These are phyloP conservation scores for Nicotiana tabacum DNA, from an alignment of 257 asterid species.

Conservation along the genomic window DNA sequence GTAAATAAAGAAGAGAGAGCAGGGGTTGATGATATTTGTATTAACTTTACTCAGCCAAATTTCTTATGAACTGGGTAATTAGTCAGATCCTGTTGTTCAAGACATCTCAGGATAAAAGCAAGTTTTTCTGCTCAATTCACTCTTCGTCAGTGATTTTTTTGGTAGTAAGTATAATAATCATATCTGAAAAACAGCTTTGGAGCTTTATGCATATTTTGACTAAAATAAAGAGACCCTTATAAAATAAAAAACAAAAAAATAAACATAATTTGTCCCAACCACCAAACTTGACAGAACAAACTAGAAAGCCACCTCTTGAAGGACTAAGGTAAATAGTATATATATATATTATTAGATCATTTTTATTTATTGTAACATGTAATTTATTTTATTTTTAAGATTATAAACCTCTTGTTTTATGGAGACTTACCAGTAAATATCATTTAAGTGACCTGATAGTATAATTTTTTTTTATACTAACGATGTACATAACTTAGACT, in stretches of 20 bases:
- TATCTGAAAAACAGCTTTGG: not conserved
- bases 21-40: constrained; percentile 48
- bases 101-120: constrained; percentile 19
- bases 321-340: too few species aligned
- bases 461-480: too few species aligned
- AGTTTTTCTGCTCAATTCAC: not conserved
- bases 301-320: not conserved
- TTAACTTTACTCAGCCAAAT: constrained; percentile 42
- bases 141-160: constrained; percentile 1
- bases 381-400: too few species aligned
- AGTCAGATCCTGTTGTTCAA: constrained; percentile 36
- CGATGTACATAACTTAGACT: too few species aligned
- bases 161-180: not conserved
- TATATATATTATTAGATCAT: too few species aligned
- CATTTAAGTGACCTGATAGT: too few species aligned
- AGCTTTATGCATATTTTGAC: constrained; percentile 11
- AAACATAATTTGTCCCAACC: not conserved
- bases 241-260: not conserved
- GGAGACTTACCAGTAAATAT: too few species aligned
- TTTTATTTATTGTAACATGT: too few species aligned
- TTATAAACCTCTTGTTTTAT: too few species aligned
- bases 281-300: constrained; percentile 4
- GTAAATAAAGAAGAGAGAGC: constrained; percentile 30
- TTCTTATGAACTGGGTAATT: constrained; percentile 42
- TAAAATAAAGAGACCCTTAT: not conserved